phyloP scores from a whole-genome alignment of 2,329 filamentous ascomycete species.

The Verticillium albo-atrum region DNA sequence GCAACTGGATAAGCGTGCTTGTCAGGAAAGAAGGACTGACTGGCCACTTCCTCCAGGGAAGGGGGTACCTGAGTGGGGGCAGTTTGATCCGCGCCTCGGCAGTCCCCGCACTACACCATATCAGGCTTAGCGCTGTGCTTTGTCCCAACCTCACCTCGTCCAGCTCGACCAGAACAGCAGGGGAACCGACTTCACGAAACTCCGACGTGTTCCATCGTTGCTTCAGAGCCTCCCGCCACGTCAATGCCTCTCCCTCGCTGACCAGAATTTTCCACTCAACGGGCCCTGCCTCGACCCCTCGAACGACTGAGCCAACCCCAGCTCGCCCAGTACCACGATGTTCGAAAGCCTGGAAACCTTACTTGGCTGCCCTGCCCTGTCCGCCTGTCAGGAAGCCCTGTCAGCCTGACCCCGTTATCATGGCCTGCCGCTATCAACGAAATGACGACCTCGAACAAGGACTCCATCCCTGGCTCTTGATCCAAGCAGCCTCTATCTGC shows the following conservation, averaged over 20 bases:
- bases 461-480: background rate
- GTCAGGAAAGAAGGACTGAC: background rate
- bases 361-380: background rate
- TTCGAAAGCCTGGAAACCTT: conserved; percentile 1
- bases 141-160: conserved; percentile 9
- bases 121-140: background rate
- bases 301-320: too few relatives aligned
- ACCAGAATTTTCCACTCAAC: conserved; percentile 7
- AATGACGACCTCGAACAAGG: background rate
- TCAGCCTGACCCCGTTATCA: background rate
- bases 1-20: too few relatives aligned
- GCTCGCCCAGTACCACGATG: background rate
- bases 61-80: background rate
- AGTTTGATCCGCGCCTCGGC: conserved; percentile 12
- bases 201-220: conserved; percentile 40
- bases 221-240: conserved; percentile 32
- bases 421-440: background rate
- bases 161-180: background rate
- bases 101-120: conserved; percentile 2
- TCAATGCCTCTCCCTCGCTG: conserved; percentile 12
- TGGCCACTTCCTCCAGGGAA: background rate
- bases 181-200: conserved; percentile 30
- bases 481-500: background rate
- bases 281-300: too few relatives aligned
- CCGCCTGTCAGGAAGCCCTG: background rate